phyloP scores from a whole-genome alignment of 2,329 filamentous ascomycete genomes.

The Aspergillus pseudoviridinutans region DNA sequence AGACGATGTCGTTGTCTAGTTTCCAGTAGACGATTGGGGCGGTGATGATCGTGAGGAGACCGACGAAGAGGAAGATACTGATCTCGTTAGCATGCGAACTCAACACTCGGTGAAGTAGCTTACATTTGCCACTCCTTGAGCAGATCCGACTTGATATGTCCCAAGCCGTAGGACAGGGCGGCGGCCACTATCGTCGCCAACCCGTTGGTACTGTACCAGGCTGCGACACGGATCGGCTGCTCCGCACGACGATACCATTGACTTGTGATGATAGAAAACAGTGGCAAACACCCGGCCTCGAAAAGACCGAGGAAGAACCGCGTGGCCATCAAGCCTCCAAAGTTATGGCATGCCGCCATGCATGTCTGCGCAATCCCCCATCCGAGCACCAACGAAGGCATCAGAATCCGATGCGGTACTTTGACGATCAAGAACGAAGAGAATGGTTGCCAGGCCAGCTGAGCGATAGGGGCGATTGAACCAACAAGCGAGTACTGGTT shows the following conservation, averaged over 20 bases:
- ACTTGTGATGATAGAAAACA: slow-evolving; percentile 44
- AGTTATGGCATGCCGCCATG: slow-evolving; percentile 48
- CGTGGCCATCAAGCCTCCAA: slow-evolving; percentile 44
- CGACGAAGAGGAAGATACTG: slow-evolving; percentile 59
- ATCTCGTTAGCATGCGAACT: neutral
- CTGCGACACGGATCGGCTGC: slow-evolving; percentile 59
- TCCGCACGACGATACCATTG: slow-evolving; percentile 51
- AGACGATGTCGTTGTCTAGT: slow-evolving; percentile 55
- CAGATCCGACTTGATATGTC: slow-evolving; percentile 46
- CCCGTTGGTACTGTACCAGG: slow-evolving; percentile 65
- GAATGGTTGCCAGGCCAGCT: slow-evolving; percentile 59
- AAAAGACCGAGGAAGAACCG: slow-evolving; percentile 53
- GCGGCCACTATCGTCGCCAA: slow-evolving; percentile 56
- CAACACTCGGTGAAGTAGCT: slow-evolving; percentile 1
- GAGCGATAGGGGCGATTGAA: slow-evolving; percentile 57
- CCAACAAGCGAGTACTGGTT: slow-evolving; percentile 56
- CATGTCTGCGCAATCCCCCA: slow-evolving; percentile 48
- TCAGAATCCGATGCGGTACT: slow-evolving; percentile 56
- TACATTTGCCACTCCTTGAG: slow-evolving; percentile 52
- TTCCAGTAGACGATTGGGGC: slow-evolving; percentile 57
- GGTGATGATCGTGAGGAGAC: slow-evolving; percentile 56
- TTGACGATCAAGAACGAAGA: slow-evolving; percentile 59
- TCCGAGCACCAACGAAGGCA: slow-evolving; percentile 48
- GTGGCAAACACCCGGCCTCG: slow-evolving; percentile 48
- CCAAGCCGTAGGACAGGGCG: slow-evolving; percentile 54